Percentiles rank a stretch among this genome's conserved stretches.
phyloP scores from a whole-genome alignment of 2,329 filamentous ascomycete genomes.

The Fusarium coicis region DNA sequence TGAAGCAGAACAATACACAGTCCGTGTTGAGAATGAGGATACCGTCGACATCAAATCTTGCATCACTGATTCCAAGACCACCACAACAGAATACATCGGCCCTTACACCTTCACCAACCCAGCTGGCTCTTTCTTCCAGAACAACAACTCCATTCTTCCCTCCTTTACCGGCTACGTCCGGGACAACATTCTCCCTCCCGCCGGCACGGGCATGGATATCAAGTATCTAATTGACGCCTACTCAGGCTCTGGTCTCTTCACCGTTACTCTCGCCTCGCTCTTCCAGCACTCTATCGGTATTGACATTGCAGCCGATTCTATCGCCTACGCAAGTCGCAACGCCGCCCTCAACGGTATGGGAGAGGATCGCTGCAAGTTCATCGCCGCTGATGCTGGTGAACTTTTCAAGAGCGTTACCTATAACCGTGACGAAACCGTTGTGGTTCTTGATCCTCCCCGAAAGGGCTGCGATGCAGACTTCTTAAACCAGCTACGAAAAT shows the following conservation, averaged over 20 bases:
- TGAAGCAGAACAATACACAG: slow-evolving; percentile 49
- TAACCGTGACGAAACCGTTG: slow-evolving; percentile 82
- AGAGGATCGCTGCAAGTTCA: slow-evolving; percentile 78
- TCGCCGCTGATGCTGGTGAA: slow-evolving; percentile 85
- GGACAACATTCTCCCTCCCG: slow-evolving; percentile 74
- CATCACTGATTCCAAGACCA: slow-evolving; percentile 86
- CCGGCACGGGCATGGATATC: slow-evolving; percentile 57
- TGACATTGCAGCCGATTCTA: slow-evolving; percentile 84
- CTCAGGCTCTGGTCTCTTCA: slow-evolving; percentile 97
- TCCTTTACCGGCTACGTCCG: slow-evolving; percentile 89
- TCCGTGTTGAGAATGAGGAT: slow-evolving; percentile 61
- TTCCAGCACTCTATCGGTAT: slow-evolving; percentile 90
- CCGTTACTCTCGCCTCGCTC: slow-evolving; percentile 86
- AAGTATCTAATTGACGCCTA: slow-evolving; percentile 97
- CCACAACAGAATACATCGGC: slow-evolving; percentile 88
- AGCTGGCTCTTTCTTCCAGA: slow-evolving; percentile 97
- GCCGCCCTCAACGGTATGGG: slow-evolving; percentile 79
- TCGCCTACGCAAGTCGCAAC: slow-evolving; percentile 81
- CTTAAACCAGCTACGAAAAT: slow-evolving; percentile 80
- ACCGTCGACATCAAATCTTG: slow-evolving; percentile 86
- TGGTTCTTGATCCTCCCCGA: slow-evolving; percentile 96
- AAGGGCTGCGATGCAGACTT: slow-evolving; percentile 94
- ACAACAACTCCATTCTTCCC: slow-evolving; percentile 97
- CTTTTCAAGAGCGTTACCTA: slow-evolving; percentile 83
- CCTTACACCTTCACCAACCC: slow-evolving; percentile 88